A percentile compares a stretch with the other conserved stretches of the same genome.
phyloP scores from a whole-genome alignment of 352 stramenopile species.

The Blastocystis hominis region DNA sequence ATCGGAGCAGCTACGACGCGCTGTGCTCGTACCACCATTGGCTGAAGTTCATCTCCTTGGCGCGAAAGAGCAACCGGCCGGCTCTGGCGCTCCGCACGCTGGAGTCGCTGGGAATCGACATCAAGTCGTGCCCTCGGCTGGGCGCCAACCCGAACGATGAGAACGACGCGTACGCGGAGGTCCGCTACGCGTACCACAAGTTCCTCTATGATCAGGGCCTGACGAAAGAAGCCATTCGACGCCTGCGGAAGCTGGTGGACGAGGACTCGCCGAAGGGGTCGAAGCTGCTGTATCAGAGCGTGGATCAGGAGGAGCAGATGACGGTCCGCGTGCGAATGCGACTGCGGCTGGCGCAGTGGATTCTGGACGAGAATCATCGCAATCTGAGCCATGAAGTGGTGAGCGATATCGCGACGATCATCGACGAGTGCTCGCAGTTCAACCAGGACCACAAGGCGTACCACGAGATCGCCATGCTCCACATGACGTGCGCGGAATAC shows the following conservation, averaged over 20 bases:
- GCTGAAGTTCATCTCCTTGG: conserved; percentile 81
- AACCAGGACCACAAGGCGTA: conserved; percentile 86
- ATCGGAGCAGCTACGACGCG: conserved; percentile 66
- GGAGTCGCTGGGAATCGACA: conserved; percentile 59
- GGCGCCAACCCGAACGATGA: conserved; percentile 46
- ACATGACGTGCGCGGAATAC: conserved; percentile 50
- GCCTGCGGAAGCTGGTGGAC: not conserved
- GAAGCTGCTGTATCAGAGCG: not conserved
- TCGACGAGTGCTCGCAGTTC: conserved; percentile 69
- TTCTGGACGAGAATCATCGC: conserved; percentile 72
- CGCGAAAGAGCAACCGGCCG: conserved; percentile 74
- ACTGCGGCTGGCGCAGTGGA: conserved; percentile 67
- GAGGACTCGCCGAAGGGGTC: conserved; percentile 62
- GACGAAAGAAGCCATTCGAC: conserved; percentile 19
- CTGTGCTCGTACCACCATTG: conserved; percentile 67
- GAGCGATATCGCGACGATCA: conserved; percentile 66
- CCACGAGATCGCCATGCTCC: conserved; percentile 68
- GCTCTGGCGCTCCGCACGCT: conserved; percentile 66
- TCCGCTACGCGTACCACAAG: conserved; percentile 53
- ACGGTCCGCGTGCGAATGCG: conserved; percentile 14
- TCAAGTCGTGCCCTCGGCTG: not conserved
- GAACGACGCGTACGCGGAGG: not conserved
- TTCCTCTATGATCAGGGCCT: conserved; percentile 54
- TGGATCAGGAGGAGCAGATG: not conserved
- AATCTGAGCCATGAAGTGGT: conserved; percentile 72